phyloP scores from a whole-genome alignment of 2,329 filamentous ascomycete species.

The Apiospora hydei region DNA sequence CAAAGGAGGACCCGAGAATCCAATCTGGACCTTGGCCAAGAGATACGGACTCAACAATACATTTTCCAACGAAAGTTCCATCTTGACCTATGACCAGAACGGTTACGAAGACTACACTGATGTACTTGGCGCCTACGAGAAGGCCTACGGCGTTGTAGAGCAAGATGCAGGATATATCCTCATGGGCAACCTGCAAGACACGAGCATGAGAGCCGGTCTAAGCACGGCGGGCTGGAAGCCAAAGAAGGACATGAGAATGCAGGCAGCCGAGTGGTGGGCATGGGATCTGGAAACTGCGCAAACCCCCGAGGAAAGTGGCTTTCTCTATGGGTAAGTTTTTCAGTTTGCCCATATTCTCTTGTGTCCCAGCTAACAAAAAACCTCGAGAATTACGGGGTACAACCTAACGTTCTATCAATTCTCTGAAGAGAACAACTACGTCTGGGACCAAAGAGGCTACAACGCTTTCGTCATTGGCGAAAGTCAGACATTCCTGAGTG shows the following conservation, averaged over 20 bases:
- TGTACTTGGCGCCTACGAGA: constrained; percentile 58
- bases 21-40: constrained; percentile 68
- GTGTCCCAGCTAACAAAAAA: not conserved
- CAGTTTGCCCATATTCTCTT: not conserved
- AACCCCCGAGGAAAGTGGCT: constrained; percentile 61
- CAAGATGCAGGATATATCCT: constrained; percentile 65
- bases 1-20: constrained; percentile 57
- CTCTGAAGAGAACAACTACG: constrained; percentile 66
- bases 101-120: constrained; percentile 60
- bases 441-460: constrained; percentile 68
- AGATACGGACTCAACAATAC: constrained; percentile 63
- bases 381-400: constrained; percentile 52
- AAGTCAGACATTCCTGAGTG: constrained; percentile 62
- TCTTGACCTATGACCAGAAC: constrained; percentile 66
- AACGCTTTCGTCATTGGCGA: constrained; percentile 63
- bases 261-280: constrained; percentile 67
- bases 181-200: constrained; percentile 66
- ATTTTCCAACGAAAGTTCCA: constrained; percentile 64
- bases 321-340: constrained; percentile 54
- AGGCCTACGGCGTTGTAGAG: constrained; percentile 52
- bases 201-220: constrained; percentile 64
- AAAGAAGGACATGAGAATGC: constrained; percentile 58
- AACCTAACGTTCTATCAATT: constrained; percentile 71
- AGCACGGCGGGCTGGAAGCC: constrained; percentile 69
- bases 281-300: constrained; percentile 62